Conservation (phyloP, 1,284 basidiomycete genomes). For the Cutaneotrichosporon dermatis region DNA sequence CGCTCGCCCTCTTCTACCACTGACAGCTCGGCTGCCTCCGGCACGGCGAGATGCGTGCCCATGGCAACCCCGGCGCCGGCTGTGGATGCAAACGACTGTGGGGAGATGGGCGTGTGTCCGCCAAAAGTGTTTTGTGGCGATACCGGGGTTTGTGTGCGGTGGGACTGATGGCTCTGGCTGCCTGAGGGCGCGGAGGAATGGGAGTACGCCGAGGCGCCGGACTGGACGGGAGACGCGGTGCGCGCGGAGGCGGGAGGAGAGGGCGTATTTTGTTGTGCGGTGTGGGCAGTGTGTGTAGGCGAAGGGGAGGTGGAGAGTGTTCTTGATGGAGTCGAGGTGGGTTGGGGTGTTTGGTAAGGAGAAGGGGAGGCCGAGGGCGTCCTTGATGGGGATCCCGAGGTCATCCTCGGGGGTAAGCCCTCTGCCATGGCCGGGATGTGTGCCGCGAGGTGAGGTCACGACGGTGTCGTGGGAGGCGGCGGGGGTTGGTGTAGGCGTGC, state of each 20-base stretch:
- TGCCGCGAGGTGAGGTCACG: no score
- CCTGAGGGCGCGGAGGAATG: not conserved
- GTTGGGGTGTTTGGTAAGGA: not conserved
- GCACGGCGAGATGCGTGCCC: not conserved
- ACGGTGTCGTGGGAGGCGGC: no score
- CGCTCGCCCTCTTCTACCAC: not conserved
- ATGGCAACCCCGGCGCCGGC: not conserved
- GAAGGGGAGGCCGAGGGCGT: not conserved
- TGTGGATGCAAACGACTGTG: not conserved
- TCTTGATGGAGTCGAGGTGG: not conserved
- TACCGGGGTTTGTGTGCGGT: constrained; percentile 1
- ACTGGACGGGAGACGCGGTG: not conserved
- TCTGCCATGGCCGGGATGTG: no score
- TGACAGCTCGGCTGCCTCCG: not conserved
- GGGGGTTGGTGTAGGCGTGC: no score
- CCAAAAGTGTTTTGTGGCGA: constrained; percentile 20
- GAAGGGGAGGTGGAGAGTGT: constrained; percentile 5
- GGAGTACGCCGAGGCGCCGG: not conserved
- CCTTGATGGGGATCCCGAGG: not conserved
- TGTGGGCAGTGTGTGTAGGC: not conserved
- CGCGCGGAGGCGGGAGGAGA: not conserved
- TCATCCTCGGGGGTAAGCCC: no score
- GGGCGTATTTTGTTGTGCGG: not conserved
- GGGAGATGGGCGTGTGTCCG: constrained; percentile 7
- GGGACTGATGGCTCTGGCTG: not conserved